Conservation (phyloP, 495 filamentous ascomycete genomes). For the Penicillium malachiteum region DNA sequence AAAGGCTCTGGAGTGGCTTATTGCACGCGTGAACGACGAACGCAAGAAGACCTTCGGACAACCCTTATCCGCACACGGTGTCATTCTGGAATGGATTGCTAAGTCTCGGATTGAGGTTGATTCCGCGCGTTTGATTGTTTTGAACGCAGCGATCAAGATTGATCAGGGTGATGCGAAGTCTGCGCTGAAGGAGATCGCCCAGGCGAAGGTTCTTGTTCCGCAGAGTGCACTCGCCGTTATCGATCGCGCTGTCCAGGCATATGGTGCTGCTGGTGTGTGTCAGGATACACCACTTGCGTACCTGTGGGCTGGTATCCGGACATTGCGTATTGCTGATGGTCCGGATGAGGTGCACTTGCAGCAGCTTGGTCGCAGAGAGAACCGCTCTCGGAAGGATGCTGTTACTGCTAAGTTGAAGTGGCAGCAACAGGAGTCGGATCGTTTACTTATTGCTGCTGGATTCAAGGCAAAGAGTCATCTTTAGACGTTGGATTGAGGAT, state of each 20-base stretch:
- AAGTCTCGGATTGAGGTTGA: conserved; percentile 89
- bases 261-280: conserved; percentile 80
- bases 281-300: conserved; percentile 88
- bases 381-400: conserved; percentile 60
- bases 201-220: conserved; percentile 84
- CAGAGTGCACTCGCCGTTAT: conserved; percentile 75
- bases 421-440: conserved; percentile 64
- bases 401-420: conserved; percentile 60
- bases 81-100: conserved; percentile 92
- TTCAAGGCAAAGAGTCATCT: conserved; percentile 48
- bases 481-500: conserved; percentile 8
- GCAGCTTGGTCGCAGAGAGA: conserved; percentile 85
- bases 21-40: conserved; percentile 85
- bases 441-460: conserved; percentile 62
- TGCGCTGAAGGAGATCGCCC: conserved; percentile 78
- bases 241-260: conserved; percentile 83
- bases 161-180: conserved; percentile 77
- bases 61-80: conserved; percentile 75
- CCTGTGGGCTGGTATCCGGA: conserved; percentile 83
- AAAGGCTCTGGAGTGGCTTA: conserved; percentile 81
- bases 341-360: conserved; percentile 94
- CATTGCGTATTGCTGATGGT: conserved; percentile 82
- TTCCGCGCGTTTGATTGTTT: conserved; percentile 77
- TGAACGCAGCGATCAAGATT: conserved; percentile 89
- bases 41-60: conserved; percentile 84